phyloP scores from a whole-genome alignment of 495 filamentous ascomycete genomes.

The Aspergillus taichungensis region DNA sequence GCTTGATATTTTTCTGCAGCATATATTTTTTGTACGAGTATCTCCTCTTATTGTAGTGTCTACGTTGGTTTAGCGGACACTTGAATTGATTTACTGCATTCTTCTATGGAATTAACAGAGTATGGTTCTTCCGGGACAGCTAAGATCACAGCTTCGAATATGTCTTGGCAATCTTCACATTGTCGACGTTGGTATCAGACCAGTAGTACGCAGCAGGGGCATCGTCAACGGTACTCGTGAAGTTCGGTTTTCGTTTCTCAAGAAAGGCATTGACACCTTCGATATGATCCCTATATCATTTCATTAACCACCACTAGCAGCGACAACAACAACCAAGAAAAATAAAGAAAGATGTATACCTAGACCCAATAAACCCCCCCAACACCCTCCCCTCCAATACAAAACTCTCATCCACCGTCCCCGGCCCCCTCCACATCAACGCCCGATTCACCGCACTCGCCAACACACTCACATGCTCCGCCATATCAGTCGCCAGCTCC shows the following conservation, averaged over 20 bases:
- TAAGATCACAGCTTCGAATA: conserved; percentile 19
- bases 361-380: conserved; percentile 43
- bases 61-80: too few relatives aligned
- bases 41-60: not conserved
- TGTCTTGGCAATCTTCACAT: conserved; percentile 13
- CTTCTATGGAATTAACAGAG: too few relatives aligned
- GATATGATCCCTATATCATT: conserved; percentile 28
- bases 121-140: too few relatives aligned
- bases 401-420: conserved; percentile 48
- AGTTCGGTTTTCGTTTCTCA: conserved; percentile 42
- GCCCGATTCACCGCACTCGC: conserved; percentile 48
- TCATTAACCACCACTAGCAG: not conserved
- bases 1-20: not conserved
- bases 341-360: conserved; percentile 11
- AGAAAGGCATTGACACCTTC: conserved; percentile 41
- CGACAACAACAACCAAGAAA: not conserved
- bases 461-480: conserved; percentile 47
- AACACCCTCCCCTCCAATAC: conserved; percentile 50
- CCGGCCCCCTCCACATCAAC: conserved; percentile 50
- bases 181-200: conserved; percentile 19
- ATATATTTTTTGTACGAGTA: conserved; percentile 4
- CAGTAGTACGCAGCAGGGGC: conserved; percentile 24
- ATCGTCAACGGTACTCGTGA: conserved; percentile 32
- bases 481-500: conserved; percentile 49
- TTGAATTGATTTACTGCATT: too few relatives aligned